Base-by-base conservation (phyloP, 345 rosid genomes). In the Gossypium anomalum region DNA sequence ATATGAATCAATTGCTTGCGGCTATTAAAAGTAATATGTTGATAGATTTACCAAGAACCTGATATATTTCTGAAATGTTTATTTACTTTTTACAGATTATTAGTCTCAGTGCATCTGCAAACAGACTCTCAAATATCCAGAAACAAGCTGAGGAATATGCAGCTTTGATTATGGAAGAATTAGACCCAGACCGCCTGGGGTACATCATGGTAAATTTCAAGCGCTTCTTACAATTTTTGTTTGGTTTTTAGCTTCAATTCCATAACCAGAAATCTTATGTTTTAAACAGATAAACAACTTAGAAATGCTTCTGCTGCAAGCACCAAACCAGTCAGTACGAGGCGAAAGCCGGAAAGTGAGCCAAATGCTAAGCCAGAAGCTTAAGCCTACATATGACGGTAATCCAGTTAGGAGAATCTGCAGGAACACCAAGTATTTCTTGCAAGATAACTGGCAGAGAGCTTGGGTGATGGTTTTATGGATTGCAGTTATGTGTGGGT, bases 91-190 rank as follows among this genome's bases (percentile, higher is more conserved):
- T n/a, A 15, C 84, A 92, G 94, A 88, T 92, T 71, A 89, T 92
- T 29, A 83, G 81, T 29, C 88, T 89, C 5, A 92, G 97, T 78
- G 97, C 97, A 43, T 88, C 93, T 61, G 94, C 94, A 41, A 92
- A 92, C 78, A 89, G 84, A 59, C 86, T 89, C 3, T 77, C 84
- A 16, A 89, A 78, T 55, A 87, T 92, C 38, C 90, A 92, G 72
- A 83, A 88, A 71, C 89, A 88, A 83, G 92, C 94, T 29, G 90
- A 86, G 81, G 97, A 92, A 51, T 92, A 92, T 83, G 92, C 97
- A 53, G 86, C 92, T 3, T 65, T 92, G 77, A 89, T 92, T 79
- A 88, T 89, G 97, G 97, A 92, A 81, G 97, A 92, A 78, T 77
- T 92, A 47, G 97, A 92, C 59, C 93, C 91, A 44, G 94, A 92